Conservation (phyloP, 1,284 basidiomycete species). For the Boletus semigastroideus region DNA sequence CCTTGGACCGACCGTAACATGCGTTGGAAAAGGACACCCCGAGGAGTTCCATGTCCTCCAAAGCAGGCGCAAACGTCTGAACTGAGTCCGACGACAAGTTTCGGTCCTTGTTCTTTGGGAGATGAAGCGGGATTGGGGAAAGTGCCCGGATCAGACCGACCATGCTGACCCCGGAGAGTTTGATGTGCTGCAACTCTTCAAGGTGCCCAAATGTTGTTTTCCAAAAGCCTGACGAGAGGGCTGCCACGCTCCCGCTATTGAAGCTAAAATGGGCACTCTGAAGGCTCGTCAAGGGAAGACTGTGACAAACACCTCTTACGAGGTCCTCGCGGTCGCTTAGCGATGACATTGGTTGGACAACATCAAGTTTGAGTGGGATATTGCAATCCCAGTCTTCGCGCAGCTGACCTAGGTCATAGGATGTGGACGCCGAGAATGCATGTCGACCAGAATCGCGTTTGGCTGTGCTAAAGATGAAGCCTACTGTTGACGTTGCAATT, state of each 20-base stretch:
- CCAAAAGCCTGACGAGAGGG: conserved; percentile 20
- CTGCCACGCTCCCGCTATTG: conserved; percentile 3
- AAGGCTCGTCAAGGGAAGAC: conserved; percentile 18
- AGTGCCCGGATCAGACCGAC: conserved; percentile 12
- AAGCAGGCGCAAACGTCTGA: conserved; percentile 29
- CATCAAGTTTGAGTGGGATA: conserved; percentile 20
- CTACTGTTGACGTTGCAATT: conserved; percentile 3
- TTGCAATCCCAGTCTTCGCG: conserved; percentile 21
- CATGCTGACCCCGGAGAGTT: conserved; percentile 7
- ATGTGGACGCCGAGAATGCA: conserved; percentile 7
- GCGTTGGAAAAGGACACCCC: conserved; percentile 26
- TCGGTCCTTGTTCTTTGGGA: background rate
- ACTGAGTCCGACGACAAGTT: background rate
- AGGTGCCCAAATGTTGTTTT: conserved; percentile 14
- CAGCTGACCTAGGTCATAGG: conserved; percentile 8
- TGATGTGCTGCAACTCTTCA: conserved; percentile 13
- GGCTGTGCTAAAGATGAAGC: conserved; percentile 19
- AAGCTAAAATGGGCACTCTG: conserved; percentile 11
- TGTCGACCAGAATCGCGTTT: conserved; percentile 10
- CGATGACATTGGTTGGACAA: conserved; percentile 10
- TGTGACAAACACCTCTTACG: conserved; percentile 10
- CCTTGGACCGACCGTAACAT: conserved; percentile 11
- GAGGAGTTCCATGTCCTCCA: conserved; percentile 32
- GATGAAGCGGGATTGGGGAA: background rate
- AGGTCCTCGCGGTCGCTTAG: conserved; percentile 14